Evolutionary conservation across 345 rosid species (phyloP), one percentile per base, ranked within the genome.

Genomic region (Arabis hirsuta): DNA sequence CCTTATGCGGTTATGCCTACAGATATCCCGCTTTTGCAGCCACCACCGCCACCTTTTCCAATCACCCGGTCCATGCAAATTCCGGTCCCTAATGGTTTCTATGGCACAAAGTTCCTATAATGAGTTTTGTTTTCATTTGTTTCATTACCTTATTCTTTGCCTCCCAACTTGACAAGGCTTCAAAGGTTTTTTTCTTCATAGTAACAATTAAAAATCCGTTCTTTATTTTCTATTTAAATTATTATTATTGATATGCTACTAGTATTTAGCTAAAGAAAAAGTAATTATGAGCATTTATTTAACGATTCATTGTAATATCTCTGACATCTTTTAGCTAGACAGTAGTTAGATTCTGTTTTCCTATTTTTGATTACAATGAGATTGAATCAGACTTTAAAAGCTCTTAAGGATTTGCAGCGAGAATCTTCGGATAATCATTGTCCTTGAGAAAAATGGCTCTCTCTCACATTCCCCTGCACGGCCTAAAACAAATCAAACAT

Each of bases 401-500:
- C 74, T 46, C 79, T 54, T 34, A 16, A 48, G 22, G 22, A 66
- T 42, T 48, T 26, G 56, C 54, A 75, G 63, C 60, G 55, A 38
- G 6, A 55, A 69, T 76, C 70, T 62, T 11, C 53, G 22, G 47
- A 31, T 29, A 3, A 46, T 71, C 72, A 71, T 10, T 65, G 62
- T 54, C 80, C 67, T 73, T 61, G 72, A 51, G 79, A 39, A 43
- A 67, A 78, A 62, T 75, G 85, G 72, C 74, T 71, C 68, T 86
- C 88, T 53, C 71, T 73, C 77, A 84, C 88, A 76, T 86, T 90
- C 74, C 85, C 97, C 91, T 87, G 98, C 86, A 93, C 85, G 74
- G 90, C 92, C 98, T 93, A 62, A 65, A 19, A 48, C 72, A 71
- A 69, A 50, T 43, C 42, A 77, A 56, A 65, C 62, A 71, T 39